phyloP scores from a whole-genome alignment of 495 filamentous ascomycete genomes.

The Neurospora sp. region DNA sequence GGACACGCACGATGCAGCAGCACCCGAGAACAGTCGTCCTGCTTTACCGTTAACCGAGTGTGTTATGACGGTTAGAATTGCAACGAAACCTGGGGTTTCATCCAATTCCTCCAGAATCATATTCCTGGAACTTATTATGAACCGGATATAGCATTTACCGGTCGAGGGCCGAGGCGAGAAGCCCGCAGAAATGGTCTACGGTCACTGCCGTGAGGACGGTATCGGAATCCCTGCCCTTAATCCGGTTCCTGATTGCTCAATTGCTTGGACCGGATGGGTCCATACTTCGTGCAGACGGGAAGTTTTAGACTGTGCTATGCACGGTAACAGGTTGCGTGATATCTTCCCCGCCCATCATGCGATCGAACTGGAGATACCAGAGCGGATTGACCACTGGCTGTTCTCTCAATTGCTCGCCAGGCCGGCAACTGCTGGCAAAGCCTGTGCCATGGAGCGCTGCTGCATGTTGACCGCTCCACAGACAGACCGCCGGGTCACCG shows the following conservation, averaged over 20 bases:
- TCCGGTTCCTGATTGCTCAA: neutral
- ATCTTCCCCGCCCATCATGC: neutral
- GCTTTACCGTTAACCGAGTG: neutral
- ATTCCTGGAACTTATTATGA: neutral
- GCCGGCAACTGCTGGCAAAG: neutral
- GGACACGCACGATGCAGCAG: neutral
- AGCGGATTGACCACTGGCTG: neutral
- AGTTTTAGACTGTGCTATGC: neutral
- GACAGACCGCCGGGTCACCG: neutral
- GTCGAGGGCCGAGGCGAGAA: neutral
- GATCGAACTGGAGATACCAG: neutral
- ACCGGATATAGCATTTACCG: neutral
- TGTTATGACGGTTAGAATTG: neutral
- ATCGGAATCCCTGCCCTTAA: neutral
- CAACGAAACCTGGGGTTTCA: neutral
- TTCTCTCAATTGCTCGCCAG: neutral
- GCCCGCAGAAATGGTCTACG: neutral
- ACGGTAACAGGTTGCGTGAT: neutral
- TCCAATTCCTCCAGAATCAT: neutral
- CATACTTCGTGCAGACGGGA: neutral
- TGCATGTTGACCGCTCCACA: neutral
- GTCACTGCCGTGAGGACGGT: neutral
- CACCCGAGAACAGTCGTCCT: neutral
- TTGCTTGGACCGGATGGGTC: neutral
- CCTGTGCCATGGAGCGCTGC: neutral